These are phyloP conservation scores for Adansonia digitata DNA, from an alignment of 345 rosid species.

Conservation along the genomic window DNA sequence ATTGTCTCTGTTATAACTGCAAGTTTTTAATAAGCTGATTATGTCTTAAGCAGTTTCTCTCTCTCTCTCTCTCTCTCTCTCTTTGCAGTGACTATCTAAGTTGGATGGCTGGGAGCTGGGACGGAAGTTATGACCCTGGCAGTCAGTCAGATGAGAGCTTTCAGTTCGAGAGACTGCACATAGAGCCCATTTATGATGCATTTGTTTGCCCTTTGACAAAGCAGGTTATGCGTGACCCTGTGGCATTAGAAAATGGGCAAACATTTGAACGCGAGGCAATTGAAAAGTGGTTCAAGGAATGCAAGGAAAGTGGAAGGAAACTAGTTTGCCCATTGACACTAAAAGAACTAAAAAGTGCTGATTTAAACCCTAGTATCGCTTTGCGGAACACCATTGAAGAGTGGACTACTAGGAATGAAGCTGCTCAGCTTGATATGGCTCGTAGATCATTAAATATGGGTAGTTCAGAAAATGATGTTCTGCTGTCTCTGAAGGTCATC, in stretches of 20 bases:
- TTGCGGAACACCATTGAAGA: constrained; percentile 83
- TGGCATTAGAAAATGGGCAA: constrained; percentile 78
- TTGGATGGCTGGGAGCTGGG: constrained; percentile 66
- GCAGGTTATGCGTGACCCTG: constrained; percentile 83
- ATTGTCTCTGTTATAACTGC: neutral
- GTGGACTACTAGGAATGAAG: constrained; percentile 92
- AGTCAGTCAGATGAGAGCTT: constrained; percentile 78
- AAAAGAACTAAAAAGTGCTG: constrained; percentile 50
- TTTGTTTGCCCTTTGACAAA: constrained; percentile 92
- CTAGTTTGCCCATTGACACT: constrained; percentile 74
- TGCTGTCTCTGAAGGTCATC: constrained; percentile 55
- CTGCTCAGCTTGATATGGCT: constrained; percentile 79
- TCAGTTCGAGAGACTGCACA: constrained; percentile 49
- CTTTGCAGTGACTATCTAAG: constrained; percentile 19
- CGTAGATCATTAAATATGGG: constrained; percentile 52
- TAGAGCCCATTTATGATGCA: constrained; percentile 79
- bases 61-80: neutral
- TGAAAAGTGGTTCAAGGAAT: constrained; percentile 82
- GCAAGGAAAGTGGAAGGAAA: constrained; percentile 53
- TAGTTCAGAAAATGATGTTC: constrained; percentile 60
- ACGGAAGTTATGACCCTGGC: constrained; percentile 51
- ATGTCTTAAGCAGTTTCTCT: neutral
- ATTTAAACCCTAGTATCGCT: constrained; percentile 78
- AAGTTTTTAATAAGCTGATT: neutral
- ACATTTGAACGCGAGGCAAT: constrained; percentile 91